Conservation (phyloP, 1,284 basidiomycete genomes). For the Tausonia pullulans region DNA sequence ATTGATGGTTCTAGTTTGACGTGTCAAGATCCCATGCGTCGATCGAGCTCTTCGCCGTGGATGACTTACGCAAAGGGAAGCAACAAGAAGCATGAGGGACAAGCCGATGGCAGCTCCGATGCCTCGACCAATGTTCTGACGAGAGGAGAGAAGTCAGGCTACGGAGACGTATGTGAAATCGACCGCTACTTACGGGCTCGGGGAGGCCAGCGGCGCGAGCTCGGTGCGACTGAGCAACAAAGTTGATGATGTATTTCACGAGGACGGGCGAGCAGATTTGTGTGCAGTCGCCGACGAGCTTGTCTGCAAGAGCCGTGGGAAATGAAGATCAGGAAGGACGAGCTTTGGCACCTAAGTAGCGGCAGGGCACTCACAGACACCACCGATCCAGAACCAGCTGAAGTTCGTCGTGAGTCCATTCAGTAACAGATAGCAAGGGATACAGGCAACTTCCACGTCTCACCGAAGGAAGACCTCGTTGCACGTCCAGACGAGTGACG, state of each 20-base stretch:
- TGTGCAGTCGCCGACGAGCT: conserved; percentile 49
- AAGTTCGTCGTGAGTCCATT: not conserved
- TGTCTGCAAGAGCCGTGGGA: not conserved
- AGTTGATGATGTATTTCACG: conserved; percentile 69
- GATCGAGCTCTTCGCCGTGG: too few species aligned
- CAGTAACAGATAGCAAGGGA: too few species aligned
- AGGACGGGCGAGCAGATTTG: conserved; percentile 65
- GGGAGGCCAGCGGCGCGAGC: conserved; percentile 36
- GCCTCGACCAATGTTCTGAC: conserved; percentile 51
- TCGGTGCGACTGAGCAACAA: conserved; percentile 53
- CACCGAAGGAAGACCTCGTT: conserved; percentile 4
- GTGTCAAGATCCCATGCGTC: not conserved
- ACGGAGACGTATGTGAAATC: not conserved
- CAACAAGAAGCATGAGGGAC: conserved; percentile 54
- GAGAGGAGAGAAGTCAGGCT: not conserved
- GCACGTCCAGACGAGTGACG: conserved; percentile 26
- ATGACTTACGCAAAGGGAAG: conserved; percentile 44
- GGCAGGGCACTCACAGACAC: conserved; percentile 47
- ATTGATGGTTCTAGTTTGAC: not conserved
- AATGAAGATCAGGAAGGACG: not conserved
- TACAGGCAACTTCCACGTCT: too few species aligned
- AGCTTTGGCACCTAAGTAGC: conserved; percentile 11
- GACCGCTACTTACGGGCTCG: not conserved
- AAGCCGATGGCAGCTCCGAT: conserved; percentile 64
- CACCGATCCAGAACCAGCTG: conserved; percentile 68